Percentiles rank a stretch among this genome's conserved stretches.
phyloP scores from a whole-genome alignment of 768 basidiomycete species.

The Tephrocybe sp. region DNA sequence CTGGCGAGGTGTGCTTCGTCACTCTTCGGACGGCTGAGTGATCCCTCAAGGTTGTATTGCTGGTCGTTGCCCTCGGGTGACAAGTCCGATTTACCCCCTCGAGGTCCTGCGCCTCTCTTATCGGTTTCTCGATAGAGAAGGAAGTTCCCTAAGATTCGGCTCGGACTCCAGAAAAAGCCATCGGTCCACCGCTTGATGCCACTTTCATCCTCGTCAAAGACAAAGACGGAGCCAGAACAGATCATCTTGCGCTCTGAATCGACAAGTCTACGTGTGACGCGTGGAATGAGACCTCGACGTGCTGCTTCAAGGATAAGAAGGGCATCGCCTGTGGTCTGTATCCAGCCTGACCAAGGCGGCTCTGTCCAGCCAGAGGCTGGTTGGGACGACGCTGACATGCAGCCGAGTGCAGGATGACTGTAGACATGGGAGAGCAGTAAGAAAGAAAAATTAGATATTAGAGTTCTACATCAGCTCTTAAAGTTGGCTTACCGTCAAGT shows the following conservation, averaged over 20 bases:
- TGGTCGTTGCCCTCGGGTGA: slow-evolving; percentile 36
- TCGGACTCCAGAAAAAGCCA: slow-evolving; percentile 95
- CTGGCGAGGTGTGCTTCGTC: slow-evolving; percentile 40
- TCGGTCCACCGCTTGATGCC: slow-evolving; percentile 99
- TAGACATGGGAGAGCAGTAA: slow-evolving; percentile 21
- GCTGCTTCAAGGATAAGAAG: slow-evolving; percentile 97
- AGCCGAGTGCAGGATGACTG: slow-evolving; percentile 22
- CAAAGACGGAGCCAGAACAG: slow-evolving; percentile 90
- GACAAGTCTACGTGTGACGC: slow-evolving; percentile 88
- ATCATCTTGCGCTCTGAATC: slow-evolving; percentile 94
- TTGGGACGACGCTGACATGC: slow-evolving; percentile 37
- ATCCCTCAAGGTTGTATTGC: slow-evolving; percentile 29
- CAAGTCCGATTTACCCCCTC: slow-evolving; percentile 42
- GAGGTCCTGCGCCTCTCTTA: slow-evolving; percentile 68
- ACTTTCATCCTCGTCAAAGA: slow-evolving; percentile 96
- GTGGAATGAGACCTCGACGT: slow-evolving; percentile 82
- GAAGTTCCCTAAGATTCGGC: slow-evolving; percentile 91
- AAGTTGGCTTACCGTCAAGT: slow-evolving; percentile 73
- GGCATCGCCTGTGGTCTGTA: slow-evolving; percentile 93
- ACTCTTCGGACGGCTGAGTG: slow-evolving; percentile 64
- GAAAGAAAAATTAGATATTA: slow-evolving; percentile 43
- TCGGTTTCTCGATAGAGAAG: slow-evolving; percentile 94
- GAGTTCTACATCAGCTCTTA: slow-evolving; percentile 55
- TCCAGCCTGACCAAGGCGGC: slow-evolving; percentile 92
- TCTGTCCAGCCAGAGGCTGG: slow-evolving; percentile 65